Percentiles rank a stretch among this genome's conserved stretches.
Conservation (phyloP, 805 yeast genomes). For the Saccharomycopsis synnaedendra region DNA sequence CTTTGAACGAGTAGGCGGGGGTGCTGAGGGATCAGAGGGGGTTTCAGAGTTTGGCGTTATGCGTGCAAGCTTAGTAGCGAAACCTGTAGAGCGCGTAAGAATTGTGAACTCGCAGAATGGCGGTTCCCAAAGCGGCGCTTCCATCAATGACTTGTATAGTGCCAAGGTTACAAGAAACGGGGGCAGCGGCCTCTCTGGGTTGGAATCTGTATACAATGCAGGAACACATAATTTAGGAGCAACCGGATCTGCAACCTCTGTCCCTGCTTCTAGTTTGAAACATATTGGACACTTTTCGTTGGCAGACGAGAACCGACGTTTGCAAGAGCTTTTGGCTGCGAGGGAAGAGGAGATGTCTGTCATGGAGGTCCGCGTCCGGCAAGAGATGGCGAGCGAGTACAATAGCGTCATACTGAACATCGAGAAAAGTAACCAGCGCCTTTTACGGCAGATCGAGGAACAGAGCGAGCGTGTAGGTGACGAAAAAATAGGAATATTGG, state of each 20-base stretch:
- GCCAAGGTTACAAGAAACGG: background rate
- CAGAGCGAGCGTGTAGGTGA: conserved; percentile 40
- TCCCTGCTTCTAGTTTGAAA: background rate
- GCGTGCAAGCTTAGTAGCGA: background rate
- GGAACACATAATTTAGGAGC: background rate
- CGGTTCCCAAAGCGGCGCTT: background rate
- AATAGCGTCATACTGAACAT: conserved; percentile 7
- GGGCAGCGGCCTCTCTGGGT: background rate
- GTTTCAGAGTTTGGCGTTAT: background rate
- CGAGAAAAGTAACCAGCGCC: conserved; percentile 21
- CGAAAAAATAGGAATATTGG: conserved; percentile 19
- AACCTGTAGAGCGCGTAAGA: no score
- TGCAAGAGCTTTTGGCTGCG: background rate
- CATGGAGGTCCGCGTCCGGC: conserved; percentile 6
- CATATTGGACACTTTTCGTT: no score
- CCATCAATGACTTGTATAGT: background rate
- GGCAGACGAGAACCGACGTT: background rate
- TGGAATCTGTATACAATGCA: background rate
- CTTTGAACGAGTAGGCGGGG: background rate
- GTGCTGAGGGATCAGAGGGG: no score
- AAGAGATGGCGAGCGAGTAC: conserved; percentile 12
- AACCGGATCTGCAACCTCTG: background rate
- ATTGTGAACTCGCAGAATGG: no score
- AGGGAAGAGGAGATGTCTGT: conserved; percentile 1
- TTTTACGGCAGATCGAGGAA: conserved; percentile 31